Evolutionary conservation across 495 filamentous ascomycete species (phyloP).

Genomic region (Penicillium maclennaniae): DNA sequence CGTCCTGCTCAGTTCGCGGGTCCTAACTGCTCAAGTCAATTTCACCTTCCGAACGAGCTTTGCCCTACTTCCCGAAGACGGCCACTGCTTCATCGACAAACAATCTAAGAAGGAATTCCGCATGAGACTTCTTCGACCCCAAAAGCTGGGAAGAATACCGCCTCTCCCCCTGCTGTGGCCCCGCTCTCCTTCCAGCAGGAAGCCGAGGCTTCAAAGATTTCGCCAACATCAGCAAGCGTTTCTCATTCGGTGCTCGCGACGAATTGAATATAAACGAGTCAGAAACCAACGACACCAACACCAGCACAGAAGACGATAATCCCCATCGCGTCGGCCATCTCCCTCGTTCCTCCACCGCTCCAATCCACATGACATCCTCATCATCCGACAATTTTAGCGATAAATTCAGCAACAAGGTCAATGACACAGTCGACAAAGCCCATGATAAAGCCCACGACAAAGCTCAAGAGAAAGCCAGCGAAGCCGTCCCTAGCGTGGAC

Average conservation of each 20-base stretch:
- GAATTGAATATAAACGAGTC: slow-evolving; percentile 18
- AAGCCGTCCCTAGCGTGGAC: slow-evolving; percentile 28
- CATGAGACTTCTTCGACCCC: slow-evolving; percentile 79
- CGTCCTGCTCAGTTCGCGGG: slow-evolving; percentile 82
- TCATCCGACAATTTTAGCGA: slow-evolving; percentile 8
- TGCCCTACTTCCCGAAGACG: slow-evolving; percentile 81
- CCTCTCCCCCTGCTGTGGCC: slow-evolving; percentile 71
- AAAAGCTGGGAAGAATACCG: slow-evolving; percentile 76
- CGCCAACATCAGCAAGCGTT: slow-evolving; percentile 35
- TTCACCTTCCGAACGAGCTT: slow-evolving; percentile 88
- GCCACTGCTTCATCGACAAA: slow-evolving; percentile 84
- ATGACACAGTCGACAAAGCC: background rate
- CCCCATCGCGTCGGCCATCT: background rate
- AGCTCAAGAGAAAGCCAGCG: background rate
- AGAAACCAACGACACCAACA: background rate
- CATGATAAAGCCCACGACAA: background rate
- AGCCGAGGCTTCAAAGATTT: slow-evolving; percentile 43
- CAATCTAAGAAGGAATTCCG: slow-evolving; percentile 72
- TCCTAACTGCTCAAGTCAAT: slow-evolving; percentile 91
- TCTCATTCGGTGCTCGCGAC: slow-evolving; percentile 30
- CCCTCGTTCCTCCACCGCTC: background rate
- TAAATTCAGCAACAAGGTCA: background rate
- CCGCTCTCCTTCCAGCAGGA: slow-evolving; percentile 48
- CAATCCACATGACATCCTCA: slow-evolving; percentile 9
- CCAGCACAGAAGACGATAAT: slow-evolving; percentile 11